phyloP scores from a whole-genome alignment of 352 stramenopile genomes.

The Aphanomyces invadans region DNA sequence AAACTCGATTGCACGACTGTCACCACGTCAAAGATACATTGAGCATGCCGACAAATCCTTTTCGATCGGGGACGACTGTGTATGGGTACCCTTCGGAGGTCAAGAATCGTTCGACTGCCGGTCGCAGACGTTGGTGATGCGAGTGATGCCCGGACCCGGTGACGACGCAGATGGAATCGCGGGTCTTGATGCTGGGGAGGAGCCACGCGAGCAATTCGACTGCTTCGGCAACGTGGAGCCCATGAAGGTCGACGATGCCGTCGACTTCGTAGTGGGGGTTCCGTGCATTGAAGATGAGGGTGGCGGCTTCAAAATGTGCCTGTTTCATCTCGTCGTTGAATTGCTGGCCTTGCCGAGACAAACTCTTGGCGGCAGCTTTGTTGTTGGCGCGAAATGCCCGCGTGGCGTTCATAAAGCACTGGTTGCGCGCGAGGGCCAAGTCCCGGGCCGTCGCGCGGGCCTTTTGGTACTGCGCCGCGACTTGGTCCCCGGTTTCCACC shows the following conservation, averaged over 20 bases:
- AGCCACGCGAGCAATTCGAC: conserved; percentile 69
- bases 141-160: conserved; percentile 80
- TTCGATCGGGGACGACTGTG: conserved; percentile 51
- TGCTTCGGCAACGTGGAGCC: conserved; percentile 68
- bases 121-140: conserved; percentile 56
- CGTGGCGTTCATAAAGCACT: conserved; percentile 83
- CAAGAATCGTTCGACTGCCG: conserved; percentile 75
- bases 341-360: conserved; percentile 71
- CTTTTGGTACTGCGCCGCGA: conserved; percentile 63
- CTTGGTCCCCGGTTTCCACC: conserved; percentile 51
- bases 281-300: conserved; percentile 68
- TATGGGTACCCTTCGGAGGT: conserved; percentile 65
- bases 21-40: conserved; percentile 77
- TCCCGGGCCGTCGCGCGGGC: conserved; percentile 72
- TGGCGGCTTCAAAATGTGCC: conserved; percentile 62
- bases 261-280: conserved; percentile 58
- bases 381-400: conserved; percentile 64
- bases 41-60: conserved; percentile 77
- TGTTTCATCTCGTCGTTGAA: conserved; percentile 83
- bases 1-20: background rate
- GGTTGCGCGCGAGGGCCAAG: conserved; percentile 72
- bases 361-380: conserved; percentile 52
- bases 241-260: conserved; percentile 71
- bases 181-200: conserved; percentile 59
- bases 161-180: conserved; percentile 71